Conservation (phyloP, 345 rosid species). For the Dipteronia dyeriana region DNA sequence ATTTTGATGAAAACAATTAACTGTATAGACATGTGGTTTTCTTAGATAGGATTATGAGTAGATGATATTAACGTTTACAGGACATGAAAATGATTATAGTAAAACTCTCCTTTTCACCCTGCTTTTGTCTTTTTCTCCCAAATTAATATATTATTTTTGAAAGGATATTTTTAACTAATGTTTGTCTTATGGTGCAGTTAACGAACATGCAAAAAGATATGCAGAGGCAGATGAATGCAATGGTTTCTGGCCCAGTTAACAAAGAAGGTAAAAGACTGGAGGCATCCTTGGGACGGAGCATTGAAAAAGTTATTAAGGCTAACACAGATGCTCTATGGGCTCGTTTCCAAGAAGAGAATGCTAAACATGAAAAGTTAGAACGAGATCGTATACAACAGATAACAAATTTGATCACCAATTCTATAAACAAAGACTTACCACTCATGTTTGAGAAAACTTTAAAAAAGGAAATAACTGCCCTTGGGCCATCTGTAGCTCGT, state of each 20-base stretch:
- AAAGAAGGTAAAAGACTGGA: constrained; percentile 70
- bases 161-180: background rate
- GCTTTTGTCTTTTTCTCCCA: background rate
- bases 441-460: constrained; percentile 51
- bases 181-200: constrained; percentile 37
- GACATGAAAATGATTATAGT: background rate
- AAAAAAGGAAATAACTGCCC: constrained; percentile 61
- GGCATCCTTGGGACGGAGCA: constrained; percentile 54
- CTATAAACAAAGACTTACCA: constrained; percentile 54
- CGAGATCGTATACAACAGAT: constrained; percentile 60
- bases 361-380: constrained; percentile 56
- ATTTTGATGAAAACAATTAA: background rate
- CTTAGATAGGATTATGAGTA: background rate
- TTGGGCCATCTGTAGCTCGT: constrained; percentile 55
- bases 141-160: background rate
- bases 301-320: constrained; percentile 63
- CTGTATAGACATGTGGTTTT: background rate
- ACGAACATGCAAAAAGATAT: constrained; percentile 57
- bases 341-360: constrained; percentile 64
- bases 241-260: constrained; percentile 52
- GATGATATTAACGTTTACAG: background rate
- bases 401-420: constrained; percentile 52
- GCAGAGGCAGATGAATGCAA: constrained; percentile 64
- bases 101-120: background rate
- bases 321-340: constrained; percentile 72